Base-by-base conservation (phyloP, 202 grass and related monocot species). In the Dendrocalamus latiflorus region DNA sequence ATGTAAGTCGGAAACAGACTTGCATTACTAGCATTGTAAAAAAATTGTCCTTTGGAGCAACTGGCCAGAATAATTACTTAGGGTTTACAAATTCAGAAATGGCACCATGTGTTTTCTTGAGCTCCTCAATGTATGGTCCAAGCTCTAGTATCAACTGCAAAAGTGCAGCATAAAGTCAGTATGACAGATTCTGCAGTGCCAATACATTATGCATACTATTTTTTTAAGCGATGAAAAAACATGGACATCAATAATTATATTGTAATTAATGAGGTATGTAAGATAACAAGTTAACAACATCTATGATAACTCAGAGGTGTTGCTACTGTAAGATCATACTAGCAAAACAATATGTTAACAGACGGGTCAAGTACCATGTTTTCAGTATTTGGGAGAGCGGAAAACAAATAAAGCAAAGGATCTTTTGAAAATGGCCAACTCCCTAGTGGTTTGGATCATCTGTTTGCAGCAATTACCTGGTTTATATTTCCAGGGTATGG, bases 401-500 rank as follows among this genome's bases (percentile, higher is more conserved):
- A n/a, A n/a, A 57, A 18, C 24, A 14, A 25, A 25, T 64, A 28
- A 82, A 66, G 10, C 21, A 65, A 48, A 39, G 1, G n/a, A 68
- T 49, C 2, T 6, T 44, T 69, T 68, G 9, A 58, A 51, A 36
- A 4, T 74, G 33, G 21, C 8, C 13, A 82, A 17, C 6, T 20
- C 43, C 8, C 8, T 65, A 88, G 33, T 48, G 6, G 17, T 48
- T 36, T 48, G 25, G 53, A 51, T 15, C 14, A 25, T 59, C 4
- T 51, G 3, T 82, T 83, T 42, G 55, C 39, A 64, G 33, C 2
- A 12, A 47, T 78, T 84, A 98, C 95, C 93, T 98, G 95, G 50
- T 98, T 98, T 90, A 98, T 98, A 74, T 98, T 98, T 70, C 95
- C 93, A 86, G 95, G 95, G 72, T 90, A 98, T 51, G 93, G 93